Conservation (phyloP, 371 early-diverging fungal genomes). For the Lichtheimia hyalospora region DNA sequence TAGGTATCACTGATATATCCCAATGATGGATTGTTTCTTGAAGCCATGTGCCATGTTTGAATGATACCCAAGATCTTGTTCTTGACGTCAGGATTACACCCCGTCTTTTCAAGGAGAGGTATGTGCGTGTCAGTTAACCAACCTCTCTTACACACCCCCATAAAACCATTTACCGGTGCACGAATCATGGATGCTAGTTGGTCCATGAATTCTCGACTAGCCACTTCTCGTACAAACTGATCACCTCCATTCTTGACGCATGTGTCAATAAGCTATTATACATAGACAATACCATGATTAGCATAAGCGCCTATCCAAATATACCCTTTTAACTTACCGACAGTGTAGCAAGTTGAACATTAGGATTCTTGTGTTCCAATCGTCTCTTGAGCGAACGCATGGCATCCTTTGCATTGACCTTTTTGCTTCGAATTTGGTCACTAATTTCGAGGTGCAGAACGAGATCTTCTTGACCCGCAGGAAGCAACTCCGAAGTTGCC, state of each 20-base stretch:
- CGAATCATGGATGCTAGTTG: constrained; percentile 71
- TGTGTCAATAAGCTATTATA: constrained; percentile 75
- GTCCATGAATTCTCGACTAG: constrained; percentile 90
- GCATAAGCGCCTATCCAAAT: background rate
- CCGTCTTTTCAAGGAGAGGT: constrained; percentile 18
- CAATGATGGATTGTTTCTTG: constrained; percentile 75
- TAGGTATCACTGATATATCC: constrained; percentile 79
- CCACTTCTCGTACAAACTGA: constrained; percentile 86
- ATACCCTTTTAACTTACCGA: constrained; percentile 52
- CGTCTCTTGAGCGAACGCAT: constrained; percentile 74
- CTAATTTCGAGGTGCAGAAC: constrained; percentile 84
- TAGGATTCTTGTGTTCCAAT: constrained; percentile 86
- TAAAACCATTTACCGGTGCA: constrained; percentile 50
- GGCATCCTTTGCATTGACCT: constrained; percentile 79
- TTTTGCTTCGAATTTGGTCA: constrained; percentile 91
- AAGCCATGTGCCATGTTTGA: constrained; percentile 89
- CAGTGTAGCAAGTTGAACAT: constrained; percentile 87
- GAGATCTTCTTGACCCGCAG: constrained; percentile 84
- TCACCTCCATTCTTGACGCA: constrained; percentile 95
- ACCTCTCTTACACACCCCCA: background rate
- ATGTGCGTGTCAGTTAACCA: background rate
- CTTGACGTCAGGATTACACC: constrained; percentile 71
- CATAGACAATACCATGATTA: background rate
- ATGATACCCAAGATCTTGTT: constrained; percentile 70
- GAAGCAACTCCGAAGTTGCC: constrained; percentile 90